A percentile compares a stretch with the other conserved stretches of the same genome.
Conservation (phyloP, 148 eudicot species). For the Chenopodium quinoa region DNA sequence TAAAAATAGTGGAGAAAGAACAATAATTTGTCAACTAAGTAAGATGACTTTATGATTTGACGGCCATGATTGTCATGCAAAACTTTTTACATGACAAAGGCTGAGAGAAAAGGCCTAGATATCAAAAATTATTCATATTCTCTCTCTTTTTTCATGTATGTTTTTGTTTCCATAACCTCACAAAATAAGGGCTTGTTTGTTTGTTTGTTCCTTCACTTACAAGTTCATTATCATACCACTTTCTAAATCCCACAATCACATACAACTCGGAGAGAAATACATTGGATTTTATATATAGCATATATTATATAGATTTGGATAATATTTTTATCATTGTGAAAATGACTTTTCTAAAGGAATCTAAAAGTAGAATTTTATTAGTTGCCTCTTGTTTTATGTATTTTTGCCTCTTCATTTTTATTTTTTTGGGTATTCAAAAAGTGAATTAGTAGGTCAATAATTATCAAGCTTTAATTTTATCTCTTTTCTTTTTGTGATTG, state of each 20-base stretch:
- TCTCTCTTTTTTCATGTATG: too few species aligned
- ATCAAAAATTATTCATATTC: too few species aligned
- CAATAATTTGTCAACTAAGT: too few species aligned
- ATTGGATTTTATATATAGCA: too few species aligned
- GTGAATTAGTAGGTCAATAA: background rate
- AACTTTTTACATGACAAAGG: too few species aligned
- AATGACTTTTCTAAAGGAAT: constrained; percentile 13
- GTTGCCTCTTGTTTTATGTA: background rate
- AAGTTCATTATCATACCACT: constrained; percentile 1
- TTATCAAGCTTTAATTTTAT: background rate
- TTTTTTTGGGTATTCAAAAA: background rate
- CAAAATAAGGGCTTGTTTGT: too few species aligned
- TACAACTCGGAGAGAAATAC: constrained; percentile 8
- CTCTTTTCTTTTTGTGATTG: constrained; percentile 18
- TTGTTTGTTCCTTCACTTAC: constrained; percentile 1
- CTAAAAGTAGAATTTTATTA: constrained; percentile 23
- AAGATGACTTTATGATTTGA: too few species aligned
- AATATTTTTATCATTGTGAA: background rate
- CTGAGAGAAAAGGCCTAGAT: too few species aligned
- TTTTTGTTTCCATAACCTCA: too few species aligned
- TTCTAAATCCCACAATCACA: background rate
- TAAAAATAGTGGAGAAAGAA: too few species aligned
- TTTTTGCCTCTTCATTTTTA: background rate
- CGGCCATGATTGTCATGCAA: too few species aligned
- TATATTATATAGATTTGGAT: background rate